Evolutionary conservation across 1,139 yeast genomes (phyloP).

Genomic region (Magnusiomyces tetraspermus): DNA sequence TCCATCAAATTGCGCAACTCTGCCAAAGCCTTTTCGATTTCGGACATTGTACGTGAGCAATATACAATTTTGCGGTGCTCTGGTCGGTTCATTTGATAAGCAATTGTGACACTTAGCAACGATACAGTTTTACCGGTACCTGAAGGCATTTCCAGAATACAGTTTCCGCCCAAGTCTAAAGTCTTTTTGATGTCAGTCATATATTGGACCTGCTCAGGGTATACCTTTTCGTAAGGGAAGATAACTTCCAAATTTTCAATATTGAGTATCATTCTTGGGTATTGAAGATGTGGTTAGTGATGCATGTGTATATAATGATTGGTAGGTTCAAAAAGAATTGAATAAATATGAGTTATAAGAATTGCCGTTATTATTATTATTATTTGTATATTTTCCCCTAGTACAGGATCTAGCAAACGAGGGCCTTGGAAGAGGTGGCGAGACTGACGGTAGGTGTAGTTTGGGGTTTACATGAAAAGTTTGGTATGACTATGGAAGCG

Average conservation of each 20-base stretch:
- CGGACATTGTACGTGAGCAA: conserved; percentile 99
- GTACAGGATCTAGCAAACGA: too few relatives aligned
- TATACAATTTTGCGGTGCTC: conserved; percentile 90
- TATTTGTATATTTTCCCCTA: too few relatives aligned
- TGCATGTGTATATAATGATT: neutral
- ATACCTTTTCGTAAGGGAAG: conserved; percentile 94
- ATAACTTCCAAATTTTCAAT: conserved; percentile 92
- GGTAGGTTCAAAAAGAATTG: neutral
- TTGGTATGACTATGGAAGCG: too few relatives aligned
- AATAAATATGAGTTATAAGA: too few relatives aligned
- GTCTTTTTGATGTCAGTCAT: conserved; percentile 94
- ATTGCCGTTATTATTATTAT: too few relatives aligned
- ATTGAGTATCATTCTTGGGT: conserved; percentile 44
- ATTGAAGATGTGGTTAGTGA: neutral
- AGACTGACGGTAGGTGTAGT: too few relatives aligned
- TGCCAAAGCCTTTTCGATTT: conserved; percentile 93
- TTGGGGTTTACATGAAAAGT: too few relatives aligned
- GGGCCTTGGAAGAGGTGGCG: too few relatives aligned
- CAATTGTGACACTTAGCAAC: conserved; percentile 77
- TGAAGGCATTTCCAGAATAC: conserved; percentile 98
- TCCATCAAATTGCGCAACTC: conserved; percentile 86
- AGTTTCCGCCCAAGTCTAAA: conserved; percentile 93
- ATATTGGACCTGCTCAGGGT: conserved; percentile 96
- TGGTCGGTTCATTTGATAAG: conserved; percentile 92
- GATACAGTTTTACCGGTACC: conserved; percentile 98